phyloP scores from a whole-genome alignment of 176 grass and related monocot genomes.

The Echinochloa phyllopogon region DNA sequence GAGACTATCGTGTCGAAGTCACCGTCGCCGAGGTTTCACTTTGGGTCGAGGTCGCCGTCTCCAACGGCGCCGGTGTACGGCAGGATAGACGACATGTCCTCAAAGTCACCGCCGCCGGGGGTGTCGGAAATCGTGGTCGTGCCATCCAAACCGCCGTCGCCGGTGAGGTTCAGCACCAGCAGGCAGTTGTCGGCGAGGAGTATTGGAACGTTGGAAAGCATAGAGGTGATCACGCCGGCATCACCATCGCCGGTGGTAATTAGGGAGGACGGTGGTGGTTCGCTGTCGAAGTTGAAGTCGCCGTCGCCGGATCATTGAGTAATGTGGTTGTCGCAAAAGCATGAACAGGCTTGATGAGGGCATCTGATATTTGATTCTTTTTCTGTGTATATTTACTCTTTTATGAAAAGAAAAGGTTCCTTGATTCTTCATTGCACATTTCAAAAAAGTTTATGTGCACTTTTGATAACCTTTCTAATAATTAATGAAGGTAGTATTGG shows the following conservation, averaged over 20 bases:
- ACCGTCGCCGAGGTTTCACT: slow-evolving; percentile 13
- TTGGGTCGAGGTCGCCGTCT: slow-evolving; percentile 33
- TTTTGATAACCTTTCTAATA: background rate
- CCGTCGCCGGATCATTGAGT: background rate
- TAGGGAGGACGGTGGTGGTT: slow-evolving; percentile 33
- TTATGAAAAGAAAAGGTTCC: background rate
- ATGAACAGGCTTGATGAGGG: background rate
- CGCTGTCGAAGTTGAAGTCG: slow-evolving; percentile 34
- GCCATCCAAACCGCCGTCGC: slow-evolving; percentile 32
- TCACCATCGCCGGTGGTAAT: background rate
- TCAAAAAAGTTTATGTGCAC: background rate
- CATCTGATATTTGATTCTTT: background rate
- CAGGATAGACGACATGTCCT: background rate
- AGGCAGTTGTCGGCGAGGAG: slow-evolving; percentile 23
- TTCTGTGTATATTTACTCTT: background rate
- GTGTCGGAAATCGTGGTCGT: slow-evolving; percentile 17
- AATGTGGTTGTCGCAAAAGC: background rate
- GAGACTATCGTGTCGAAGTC: slow-evolving; percentile 22
- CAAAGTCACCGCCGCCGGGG: background rate
- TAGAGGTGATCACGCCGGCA: slow-evolving; percentile 1
- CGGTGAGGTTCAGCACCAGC: background rate
- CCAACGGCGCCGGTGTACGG: background rate
- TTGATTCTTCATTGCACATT: background rate
- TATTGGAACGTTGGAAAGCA: slow-evolving; percentile 7
- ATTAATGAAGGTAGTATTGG: background rate